phyloP scores from a whole-genome alignment of 768 basidiomycete genomes.

The Coprinopsis marcescibilis region DNA sequence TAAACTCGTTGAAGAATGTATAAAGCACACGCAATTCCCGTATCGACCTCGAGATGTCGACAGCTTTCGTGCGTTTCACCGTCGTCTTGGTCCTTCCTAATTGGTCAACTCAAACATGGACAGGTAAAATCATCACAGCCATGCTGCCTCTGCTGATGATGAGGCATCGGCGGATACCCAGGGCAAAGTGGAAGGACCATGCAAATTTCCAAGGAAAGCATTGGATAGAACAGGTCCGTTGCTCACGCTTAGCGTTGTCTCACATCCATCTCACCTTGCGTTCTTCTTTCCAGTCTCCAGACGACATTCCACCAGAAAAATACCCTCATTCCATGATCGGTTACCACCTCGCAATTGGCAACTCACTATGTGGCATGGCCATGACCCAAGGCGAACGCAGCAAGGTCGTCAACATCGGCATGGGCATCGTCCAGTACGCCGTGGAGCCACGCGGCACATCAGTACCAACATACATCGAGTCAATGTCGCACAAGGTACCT shows the following conservation, averaged over 20 bases:
- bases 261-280: neutral
- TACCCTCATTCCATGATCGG: slow-evolving; percentile 73
- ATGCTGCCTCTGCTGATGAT: slow-evolving; percentile 82
- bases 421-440: slow-evolving; percentile 67
- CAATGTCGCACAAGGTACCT: slow-evolving; percentile 68
- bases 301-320: slow-evolving; percentile 59
- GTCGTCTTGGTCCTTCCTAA: neutral
- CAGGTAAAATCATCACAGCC: slow-evolving; percentile 66
- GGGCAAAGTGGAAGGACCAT: slow-evolving; percentile 67
- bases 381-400: slow-evolving; percentile 76
- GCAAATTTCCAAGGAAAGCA: slow-evolving; percentile 60
- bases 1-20: slow-evolving; percentile 53
- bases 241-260: neutral
- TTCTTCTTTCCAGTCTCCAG: slow-evolving; percentile 34
- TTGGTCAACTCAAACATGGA: neutral
- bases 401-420: slow-evolving; percentile 75
- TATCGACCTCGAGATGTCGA: slow-evolving; percentile 56
- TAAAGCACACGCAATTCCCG: slow-evolving; percentile 47
- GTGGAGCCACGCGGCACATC: slow-evolving; percentile 57
- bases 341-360: slow-evolving; percentile 65
- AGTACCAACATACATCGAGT: slow-evolving; percentile 63
- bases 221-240: slow-evolving; percentile 71
- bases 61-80: slow-evolving; percentile 52
- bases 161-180: slow-evolving; percentile 74
- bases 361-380: slow-evolving; percentile 74